phyloP scores from a whole-genome alignment of 1,139 yeast species.

The Blastobotrys illinoisensis region DNA sequence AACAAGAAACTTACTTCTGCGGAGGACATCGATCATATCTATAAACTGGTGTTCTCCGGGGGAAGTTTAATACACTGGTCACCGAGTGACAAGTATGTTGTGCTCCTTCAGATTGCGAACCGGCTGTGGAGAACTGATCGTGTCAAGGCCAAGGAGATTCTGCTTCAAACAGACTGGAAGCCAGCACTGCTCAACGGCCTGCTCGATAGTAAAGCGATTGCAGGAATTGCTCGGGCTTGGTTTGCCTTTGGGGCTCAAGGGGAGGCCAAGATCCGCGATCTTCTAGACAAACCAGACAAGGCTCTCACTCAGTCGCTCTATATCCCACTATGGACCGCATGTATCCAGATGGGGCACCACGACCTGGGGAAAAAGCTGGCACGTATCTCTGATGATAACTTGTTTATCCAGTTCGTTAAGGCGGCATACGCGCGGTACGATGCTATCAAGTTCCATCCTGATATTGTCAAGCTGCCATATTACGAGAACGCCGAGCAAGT shows the following conservation, averaged over 20 bases:
- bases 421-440: background rate
- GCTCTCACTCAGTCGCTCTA: conserved; percentile 9
- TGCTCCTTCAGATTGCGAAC: conserved; percentile 25
- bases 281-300: conserved; percentile 7
- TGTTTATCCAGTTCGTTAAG: background rate
- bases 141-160: conserved; percentile 17
- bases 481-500: background rate
- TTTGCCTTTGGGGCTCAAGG: conserved; percentile 13
- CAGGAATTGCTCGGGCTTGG: conserved; percentile 18
- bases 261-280: conserved; percentile 8
- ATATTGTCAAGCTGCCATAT: background rate
- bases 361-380: conserved; percentile 9
- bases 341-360: conserved; percentile 9
- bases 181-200: conserved; percentile 16
- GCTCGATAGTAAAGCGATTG: conserved; percentile 13
- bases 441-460: background rate
- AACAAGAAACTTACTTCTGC: conserved; percentile 11
- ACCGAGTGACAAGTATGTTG: conserved; percentile 19
- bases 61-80: conserved; percentile 24
- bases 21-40: conserved; percentile 20
- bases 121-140: conserved; percentile 22
- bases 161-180: conserved; percentile 20
- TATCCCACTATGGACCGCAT: conserved; percentile 18
- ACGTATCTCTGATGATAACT: background rate
- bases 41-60: conserved; percentile 17